Percentiles rank a stretch among this genome's conserved stretches.
These are phyloP conservation scores for Fusarium marasasianum DNA, from an alignment of 2,329 filamentous ascomycete genomes.

Conservation along the genomic window DNA sequence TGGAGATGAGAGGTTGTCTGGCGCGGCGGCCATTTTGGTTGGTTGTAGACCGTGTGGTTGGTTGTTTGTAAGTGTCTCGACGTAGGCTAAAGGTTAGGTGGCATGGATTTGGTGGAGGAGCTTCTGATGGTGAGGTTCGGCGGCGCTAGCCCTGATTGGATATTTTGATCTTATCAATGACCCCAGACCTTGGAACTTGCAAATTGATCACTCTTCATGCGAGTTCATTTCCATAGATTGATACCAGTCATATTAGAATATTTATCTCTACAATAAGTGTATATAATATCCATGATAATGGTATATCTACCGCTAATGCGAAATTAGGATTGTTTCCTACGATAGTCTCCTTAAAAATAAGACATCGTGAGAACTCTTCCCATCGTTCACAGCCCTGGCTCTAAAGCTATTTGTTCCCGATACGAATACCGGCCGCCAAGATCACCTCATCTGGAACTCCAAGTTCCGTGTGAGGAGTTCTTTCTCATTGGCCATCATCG, in stretches of 20 bases:
- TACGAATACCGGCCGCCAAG: background rate
- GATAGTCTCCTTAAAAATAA: background rate
- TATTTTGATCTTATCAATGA: conserved; percentile 27
- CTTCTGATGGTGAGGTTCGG: conserved; percentile 3
- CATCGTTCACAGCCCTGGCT: background rate
- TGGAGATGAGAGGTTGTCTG: conserved; percentile 42
- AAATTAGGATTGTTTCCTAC: too few relatives aligned
- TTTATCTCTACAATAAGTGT: background rate
- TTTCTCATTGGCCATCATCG: conserved; percentile 6
- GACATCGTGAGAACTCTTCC: background rate
- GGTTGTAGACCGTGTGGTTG: conserved; percentile 4
- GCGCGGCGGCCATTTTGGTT: conserved; percentile 32
- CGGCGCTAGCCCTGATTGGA: conserved; percentile 17
- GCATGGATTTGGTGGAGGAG: conserved; percentile 34
- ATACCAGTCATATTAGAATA: background rate
- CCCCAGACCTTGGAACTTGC: background rate
- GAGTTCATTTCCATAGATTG: background rate
- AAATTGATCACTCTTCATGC: background rate
- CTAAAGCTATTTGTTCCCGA: background rate
- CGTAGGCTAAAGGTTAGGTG: conserved; percentile 32
- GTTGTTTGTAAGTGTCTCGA: conserved; percentile 20
- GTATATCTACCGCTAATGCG: too few relatives aligned
- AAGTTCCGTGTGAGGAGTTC: conserved; percentile 5
- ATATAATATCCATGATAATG: background rate
- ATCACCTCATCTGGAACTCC: conserved; percentile 5